Percentiles rank a stretch among this genome's conserved stretches.
phyloP scores from a whole-genome alignment of 805 yeast species.

The Kazachstania martiniae region DNA sequence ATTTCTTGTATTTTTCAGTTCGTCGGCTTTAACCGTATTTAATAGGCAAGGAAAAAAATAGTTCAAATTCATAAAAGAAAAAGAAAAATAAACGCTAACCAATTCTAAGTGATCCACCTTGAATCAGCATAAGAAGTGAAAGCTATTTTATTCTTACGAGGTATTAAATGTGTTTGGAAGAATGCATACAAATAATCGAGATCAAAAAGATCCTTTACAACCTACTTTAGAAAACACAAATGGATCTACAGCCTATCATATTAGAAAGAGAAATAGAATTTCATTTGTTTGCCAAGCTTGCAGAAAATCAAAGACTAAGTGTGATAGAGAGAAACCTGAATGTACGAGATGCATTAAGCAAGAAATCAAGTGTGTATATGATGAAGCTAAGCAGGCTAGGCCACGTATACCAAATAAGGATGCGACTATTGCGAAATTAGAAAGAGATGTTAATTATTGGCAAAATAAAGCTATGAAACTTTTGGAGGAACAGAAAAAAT shows the following conservation, averaged over 20 bases:
- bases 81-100: no score
- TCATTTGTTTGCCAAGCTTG: conserved; percentile 28
- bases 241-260: background rate
- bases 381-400: conserved; percentile 22
- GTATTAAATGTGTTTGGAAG: no score
- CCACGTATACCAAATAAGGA: conserved; percentile 29
- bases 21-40: no score
- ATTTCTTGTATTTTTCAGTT: no score
- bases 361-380: conserved; percentile 23
- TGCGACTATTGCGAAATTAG: conserved; percentile 24
- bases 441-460: conserved; percentile 26
- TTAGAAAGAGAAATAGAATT: conserved; percentile 21
- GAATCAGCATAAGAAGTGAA: no score
- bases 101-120: no score
- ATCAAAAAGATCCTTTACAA: background rate
- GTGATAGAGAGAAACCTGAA: conserved; percentile 25
- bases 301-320: conserved; percentile 26
- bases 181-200: no score
- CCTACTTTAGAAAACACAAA: no score
- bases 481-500: background rate
- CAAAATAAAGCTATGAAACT: conserved; percentile 18
- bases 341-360: conserved; percentile 24
- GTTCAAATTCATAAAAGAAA: no score
- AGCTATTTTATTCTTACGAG: no score
- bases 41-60: no score